phyloP scores from a whole-genome alignment of 305 asterid genomes.

The Nicotiana rustica region DNA sequence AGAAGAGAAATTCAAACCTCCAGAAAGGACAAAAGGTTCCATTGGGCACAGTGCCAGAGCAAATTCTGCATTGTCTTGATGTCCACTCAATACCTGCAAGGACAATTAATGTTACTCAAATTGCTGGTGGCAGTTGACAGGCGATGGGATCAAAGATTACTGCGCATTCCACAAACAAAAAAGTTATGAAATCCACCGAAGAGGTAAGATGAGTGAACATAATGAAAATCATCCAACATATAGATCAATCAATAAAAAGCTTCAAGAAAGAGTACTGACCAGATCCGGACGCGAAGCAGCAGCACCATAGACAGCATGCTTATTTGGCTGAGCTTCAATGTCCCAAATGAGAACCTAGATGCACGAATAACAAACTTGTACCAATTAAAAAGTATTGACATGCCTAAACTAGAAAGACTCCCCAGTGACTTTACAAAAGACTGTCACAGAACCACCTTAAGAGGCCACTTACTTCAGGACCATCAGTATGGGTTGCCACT shows the following conservation, averaged over 20 bases:
- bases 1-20: constrained; percentile 62
- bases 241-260: constrained; percentile 28
- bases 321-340: constrained; percentile 91
- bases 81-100: constrained; percentile 81
- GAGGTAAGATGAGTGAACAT: neutral
- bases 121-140: constrained; percentile 18
- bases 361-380: constrained; percentile 32
- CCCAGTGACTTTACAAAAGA: neutral
- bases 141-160: neutral
- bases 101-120: neutral
- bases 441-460: constrained; percentile 8
- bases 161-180: constrained; percentile 21
- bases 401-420: neutral
- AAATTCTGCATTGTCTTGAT: constrained; percentile 95
- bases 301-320: constrained; percentile 89
- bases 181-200: constrained; percentile 13
- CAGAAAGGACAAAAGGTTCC: constrained; percentile 97
- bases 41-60: constrained; percentile 96
- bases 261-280: constrained; percentile 52
- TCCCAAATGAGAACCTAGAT: constrained; percentile 95
- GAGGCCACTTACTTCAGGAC: constrained; percentile 82
- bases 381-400: neutral
- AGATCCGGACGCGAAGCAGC: constrained; percentile 88
- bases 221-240: constrained; percentile 18
- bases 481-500: constrained; percentile 94